Percentiles rank a stretch among this genome's conserved stretches.
Evolutionary conservation across 495 filamentous ascomycete genomes (phyloP).

Genomic region (Aspergillus panamensis): DNA sequence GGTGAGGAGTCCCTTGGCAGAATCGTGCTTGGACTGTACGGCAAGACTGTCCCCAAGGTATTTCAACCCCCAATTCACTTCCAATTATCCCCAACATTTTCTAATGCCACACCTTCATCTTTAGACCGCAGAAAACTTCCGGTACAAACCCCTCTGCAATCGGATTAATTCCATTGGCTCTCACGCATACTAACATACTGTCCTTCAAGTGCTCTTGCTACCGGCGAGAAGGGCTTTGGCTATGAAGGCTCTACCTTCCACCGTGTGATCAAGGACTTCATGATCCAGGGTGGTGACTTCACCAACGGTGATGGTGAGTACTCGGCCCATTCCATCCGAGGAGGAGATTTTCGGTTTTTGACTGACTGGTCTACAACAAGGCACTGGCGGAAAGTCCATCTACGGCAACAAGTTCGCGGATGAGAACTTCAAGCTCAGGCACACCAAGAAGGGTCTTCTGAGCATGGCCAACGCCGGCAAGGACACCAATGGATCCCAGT

Average conservation of each 20-base stretch:
- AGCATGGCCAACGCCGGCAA: slow-evolving; percentile 97
- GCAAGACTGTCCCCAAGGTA: slow-evolving; percentile 94
- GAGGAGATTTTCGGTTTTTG: background rate
- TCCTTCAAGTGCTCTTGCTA: slow-evolving; percentile 68
- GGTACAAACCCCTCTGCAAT: slow-evolving; percentile 36
- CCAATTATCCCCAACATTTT: background rate
- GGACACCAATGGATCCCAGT: slow-evolving; percentile 98
- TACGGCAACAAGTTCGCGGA: slow-evolving; percentile 93
- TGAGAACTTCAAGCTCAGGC: slow-evolving; percentile 99
- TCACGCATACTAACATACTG: slow-evolving; percentile 13
- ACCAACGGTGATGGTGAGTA: slow-evolving; percentile 76
- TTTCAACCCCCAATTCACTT: slow-evolving; percentile 2
- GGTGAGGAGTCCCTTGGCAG: slow-evolving; percentile 80
- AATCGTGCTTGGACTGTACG: slow-evolving; percentile 92
- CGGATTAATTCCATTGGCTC: background rate
- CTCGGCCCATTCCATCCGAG: background rate
- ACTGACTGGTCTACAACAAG: slow-evolving; percentile 26
- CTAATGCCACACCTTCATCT: background rate
- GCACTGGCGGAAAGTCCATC: slow-evolving; percentile 96
- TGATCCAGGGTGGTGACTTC: slow-evolving; percentile 99
- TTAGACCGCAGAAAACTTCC: slow-evolving; percentile 95
- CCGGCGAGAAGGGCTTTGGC: slow-evolving; percentile 94
- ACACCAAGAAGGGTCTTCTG: slow-evolving; percentile 61
- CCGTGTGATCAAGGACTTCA: slow-evolving; percentile 97
- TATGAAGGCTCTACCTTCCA: slow-evolving; percentile 96